A percentile compares a stretch with the other conserved stretches of the same genome.
Conservation (phyloP, 2,329 filamentous ascomycete genomes). For the Arthrinium phaeospermum region DNA sequence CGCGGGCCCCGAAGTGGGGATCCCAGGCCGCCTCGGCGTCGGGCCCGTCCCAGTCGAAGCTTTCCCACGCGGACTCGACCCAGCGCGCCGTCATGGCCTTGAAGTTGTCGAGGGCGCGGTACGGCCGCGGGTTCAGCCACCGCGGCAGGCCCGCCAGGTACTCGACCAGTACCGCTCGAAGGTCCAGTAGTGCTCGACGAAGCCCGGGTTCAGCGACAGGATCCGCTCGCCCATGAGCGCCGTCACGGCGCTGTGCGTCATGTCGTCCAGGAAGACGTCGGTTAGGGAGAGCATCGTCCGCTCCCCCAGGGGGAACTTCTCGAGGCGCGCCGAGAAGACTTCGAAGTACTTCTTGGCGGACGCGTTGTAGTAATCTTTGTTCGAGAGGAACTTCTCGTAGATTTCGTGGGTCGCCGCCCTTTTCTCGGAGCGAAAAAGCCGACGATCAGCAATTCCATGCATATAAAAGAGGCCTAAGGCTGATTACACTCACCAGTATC, state of each 20-base stretch:
- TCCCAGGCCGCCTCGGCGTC: conserved; percentile 35
- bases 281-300: conserved; percentile 31
- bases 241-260: conserved; percentile 30
- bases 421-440: neutral
- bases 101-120: conserved; percentile 28
- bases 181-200: conserved; percentile 33
- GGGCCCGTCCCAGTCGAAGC: conserved; percentile 29
- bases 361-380: conserved; percentile 16
- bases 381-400: conserved; percentile 27
- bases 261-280: conserved; percentile 29
- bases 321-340: conserved; percentile 25
- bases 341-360: conserved; percentile 26
- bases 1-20: conserved; percentile 33
- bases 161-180: conserved; percentile 31
- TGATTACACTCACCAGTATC: conserved; percentile 31
- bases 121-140: conserved; percentile 30
- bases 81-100: conserved; percentile 24
- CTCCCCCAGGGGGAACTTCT: conserved; percentile 24
- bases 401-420: conserved; percentile 24
- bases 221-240: conserved; percentile 33
- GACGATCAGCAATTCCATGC: neutral
- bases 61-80: conserved; percentile 23
- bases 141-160: conserved; percentile 32
- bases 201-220: conserved; percentile 32
- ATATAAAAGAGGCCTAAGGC: too few relatives aligned